A percentile compares a stretch with the other conserved stretches of the same genome.
Evolutionary conservation across 1,284 basidiomycete genomes (phyloP).

Genomic region (Anthracocystis setariae): DNA sequence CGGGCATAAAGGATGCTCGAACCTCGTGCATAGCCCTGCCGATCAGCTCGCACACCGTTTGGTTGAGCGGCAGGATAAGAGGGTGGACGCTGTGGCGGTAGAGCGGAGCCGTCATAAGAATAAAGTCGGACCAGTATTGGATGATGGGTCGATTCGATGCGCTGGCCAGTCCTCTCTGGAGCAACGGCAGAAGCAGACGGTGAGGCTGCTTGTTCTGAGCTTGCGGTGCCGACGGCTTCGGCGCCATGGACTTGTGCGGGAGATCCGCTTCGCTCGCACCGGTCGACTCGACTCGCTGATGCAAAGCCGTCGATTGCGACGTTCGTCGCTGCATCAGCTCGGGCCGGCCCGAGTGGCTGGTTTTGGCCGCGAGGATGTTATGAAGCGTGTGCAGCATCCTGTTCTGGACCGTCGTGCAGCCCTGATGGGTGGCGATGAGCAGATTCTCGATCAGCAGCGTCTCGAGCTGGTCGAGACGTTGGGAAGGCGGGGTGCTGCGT

Average conservation of each 20-base stretch:
- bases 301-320: constrained; percentile 9
- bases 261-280: constrained; percentile 13
- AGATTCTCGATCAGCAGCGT: constrained; percentile 79
- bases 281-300: constrained; percentile 21
- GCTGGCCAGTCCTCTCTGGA: constrained; percentile 81
- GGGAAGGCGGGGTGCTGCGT: constrained; percentile 78
- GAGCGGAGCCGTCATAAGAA: constrained; percentile 86
- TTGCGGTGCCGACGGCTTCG: neutral
- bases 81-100: constrained; percentile 78
- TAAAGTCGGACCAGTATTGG: constrained; percentile 96
- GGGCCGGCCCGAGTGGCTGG: constrained; percentile 9
- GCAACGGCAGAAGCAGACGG: constrained; percentile 78
- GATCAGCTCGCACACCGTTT: constrained; percentile 83
- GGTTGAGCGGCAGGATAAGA: constrained; percentile 80
- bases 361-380: constrained; percentile 71
- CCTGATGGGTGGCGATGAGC: constrained; percentile 76
- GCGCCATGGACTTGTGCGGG: constrained; percentile 2
- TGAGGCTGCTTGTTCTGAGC: constrained; percentile 36
- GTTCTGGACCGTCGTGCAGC: constrained; percentile 70
- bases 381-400: constrained; percentile 91
- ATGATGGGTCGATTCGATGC: constrained; percentile 79
- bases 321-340: constrained; percentile 22
- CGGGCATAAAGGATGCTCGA: constrained; percentile 58
- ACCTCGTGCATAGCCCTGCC: constrained; percentile 74
- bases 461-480: constrained; percentile 73